A percentile compares a stretch with the other conserved stretches of the same genome.
Conservation (phyloP, 148 eudicot species). For the Cornus florida region DNA sequence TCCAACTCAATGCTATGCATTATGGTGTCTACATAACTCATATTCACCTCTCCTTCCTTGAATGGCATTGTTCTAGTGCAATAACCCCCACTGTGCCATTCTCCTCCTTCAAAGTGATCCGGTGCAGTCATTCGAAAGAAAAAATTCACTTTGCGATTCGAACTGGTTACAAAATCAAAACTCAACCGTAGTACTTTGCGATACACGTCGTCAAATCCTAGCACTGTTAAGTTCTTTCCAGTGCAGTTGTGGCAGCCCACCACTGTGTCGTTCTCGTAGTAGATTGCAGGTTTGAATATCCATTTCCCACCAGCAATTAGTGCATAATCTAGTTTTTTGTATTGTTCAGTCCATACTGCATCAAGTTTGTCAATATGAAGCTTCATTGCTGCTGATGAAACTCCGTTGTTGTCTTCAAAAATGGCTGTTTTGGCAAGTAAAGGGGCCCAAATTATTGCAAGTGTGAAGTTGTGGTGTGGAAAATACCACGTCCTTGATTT, state of each 20-base stretch:
- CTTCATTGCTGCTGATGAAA: constrained; percentile 44
- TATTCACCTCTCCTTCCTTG: constrained; percentile 36
- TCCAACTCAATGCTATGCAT: constrained; percentile 59
- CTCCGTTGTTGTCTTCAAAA: constrained; percentile 63
- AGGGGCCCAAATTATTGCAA: constrained; percentile 74
- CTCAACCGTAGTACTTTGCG: constrained; percentile 36
- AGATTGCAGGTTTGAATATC: constrained; percentile 66
- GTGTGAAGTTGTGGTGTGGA: constrained; percentile 62
- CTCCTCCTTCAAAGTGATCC: constrained; percentile 83
- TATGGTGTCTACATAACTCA: constrained; percentile 33
- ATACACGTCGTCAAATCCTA: constrained; percentile 61
- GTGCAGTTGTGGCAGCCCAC: constrained; percentile 73
- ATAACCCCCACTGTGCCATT: constrained; percentile 74
- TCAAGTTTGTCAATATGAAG: constrained; percentile 79
- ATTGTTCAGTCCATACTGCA: constrained; percentile 50
- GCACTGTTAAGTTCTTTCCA: constrained; percentile 53
- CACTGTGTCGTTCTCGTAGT: constrained; percentile 53
- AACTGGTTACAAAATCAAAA: constrained; percentile 35
- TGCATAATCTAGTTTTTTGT: constrained; percentile 49
- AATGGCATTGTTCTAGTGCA: constrained; percentile 59
- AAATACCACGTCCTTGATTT: constrained; percentile 65
- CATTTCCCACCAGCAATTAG: constrained; percentile 72
- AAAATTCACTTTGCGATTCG: constrained; percentile 39
- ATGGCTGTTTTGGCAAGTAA: constrained; percentile 59
- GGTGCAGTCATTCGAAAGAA: constrained; percentile 65